These are phyloP conservation scores for Candida xyloterini DNA, from an alignment of 805 yeast genomes.

Conservation along the genomic window DNA sequence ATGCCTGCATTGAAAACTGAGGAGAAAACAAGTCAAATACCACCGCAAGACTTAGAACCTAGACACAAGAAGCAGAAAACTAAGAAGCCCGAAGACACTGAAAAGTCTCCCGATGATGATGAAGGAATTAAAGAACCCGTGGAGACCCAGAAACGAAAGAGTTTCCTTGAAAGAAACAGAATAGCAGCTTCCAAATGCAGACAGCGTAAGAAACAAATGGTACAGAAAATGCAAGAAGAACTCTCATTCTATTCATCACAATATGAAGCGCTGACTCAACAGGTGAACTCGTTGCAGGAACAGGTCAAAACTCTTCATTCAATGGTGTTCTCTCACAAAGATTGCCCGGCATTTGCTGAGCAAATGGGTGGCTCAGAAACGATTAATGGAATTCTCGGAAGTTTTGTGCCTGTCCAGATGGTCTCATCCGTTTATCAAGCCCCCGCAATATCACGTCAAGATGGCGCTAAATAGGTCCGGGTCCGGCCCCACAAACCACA, in stretches of 20 bases:
- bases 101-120: slow-evolving; percentile 2
- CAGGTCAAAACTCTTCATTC: slow-evolving; percentile 51
- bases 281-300: slow-evolving; percentile 56
- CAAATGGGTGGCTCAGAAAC: slow-evolving; percentile 47
- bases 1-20: slow-evolving; percentile 5
- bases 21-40: neutral
- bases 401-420: slow-evolving; percentile 28
- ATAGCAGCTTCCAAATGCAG: slow-evolving; percentile 97
- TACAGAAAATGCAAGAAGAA: slow-evolving; percentile 79
- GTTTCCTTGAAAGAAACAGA: slow-evolving; percentile 85
- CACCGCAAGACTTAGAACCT: slow-evolving; percentile 1
- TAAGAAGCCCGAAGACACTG: slow-evolving; percentile 1
- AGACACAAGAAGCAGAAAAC: slow-evolving; percentile 5
- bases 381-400: slow-evolving; percentile 39
- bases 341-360: slow-evolving; percentile 40
- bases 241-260: slow-evolving; percentile 66
- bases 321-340: slow-evolving; percentile 48
- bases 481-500: neutral
- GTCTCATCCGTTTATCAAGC: slow-evolving; percentile 1
- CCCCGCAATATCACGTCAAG: slow-evolving; percentile 1
- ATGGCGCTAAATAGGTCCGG: slow-evolving; percentile 1
- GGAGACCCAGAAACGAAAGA: slow-evolving; percentile 73
- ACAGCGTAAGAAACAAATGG: slow-evolving; percentile 86
- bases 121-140: slow-evolving; percentile 29
- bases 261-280: slow-evolving; percentile 60